phyloP scores from a whole-genome alignment of 1,139 yeast species.

The Geotrichum reessii region DNA sequence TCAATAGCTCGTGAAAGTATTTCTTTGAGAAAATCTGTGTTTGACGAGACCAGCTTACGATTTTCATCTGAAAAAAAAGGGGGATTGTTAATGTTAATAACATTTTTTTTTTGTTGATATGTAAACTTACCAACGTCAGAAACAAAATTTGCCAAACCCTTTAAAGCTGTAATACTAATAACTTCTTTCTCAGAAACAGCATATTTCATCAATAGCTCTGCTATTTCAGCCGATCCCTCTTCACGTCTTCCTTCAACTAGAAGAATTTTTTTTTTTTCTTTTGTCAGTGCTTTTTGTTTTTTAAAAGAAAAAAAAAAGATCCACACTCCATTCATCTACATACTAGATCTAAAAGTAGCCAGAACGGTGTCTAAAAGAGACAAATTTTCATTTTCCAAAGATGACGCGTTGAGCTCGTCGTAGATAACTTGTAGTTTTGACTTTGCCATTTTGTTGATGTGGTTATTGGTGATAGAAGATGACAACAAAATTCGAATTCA shows the following conservation, averaged over 20 bases:
- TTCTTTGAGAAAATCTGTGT: conserved; percentile 9
- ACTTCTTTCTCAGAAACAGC: background rate
- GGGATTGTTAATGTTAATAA: background rate
- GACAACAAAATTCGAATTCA: background rate
- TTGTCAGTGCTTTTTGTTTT: background rate
- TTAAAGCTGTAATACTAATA: conserved; percentile 9
- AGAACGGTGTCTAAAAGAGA: background rate
- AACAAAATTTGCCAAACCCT: conserved; percentile 24
- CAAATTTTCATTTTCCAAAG: background rate
- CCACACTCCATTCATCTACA: background rate
- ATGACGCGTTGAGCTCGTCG: background rate
- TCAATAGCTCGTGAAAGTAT: conserved; percentile 1
- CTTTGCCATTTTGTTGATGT: background rate
- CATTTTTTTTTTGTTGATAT: background rate
- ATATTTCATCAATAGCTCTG: conserved; percentile 6
- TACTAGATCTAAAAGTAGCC: background rate
- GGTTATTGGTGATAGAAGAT: background rate
- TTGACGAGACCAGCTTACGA: conserved; percentile 11
- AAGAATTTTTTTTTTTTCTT: background rate
- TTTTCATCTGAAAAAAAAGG: conserved; percentile 14
- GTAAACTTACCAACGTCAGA: conserved; percentile 21
- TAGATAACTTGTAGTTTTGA: background rate
- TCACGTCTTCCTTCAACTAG: conserved; percentile 6
- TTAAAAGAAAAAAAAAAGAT: background rate
- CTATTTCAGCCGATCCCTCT: conserved; percentile 1